Conservation (phyloP, 805 yeast species). For the Torulaspora delbrueckii region DNA sequence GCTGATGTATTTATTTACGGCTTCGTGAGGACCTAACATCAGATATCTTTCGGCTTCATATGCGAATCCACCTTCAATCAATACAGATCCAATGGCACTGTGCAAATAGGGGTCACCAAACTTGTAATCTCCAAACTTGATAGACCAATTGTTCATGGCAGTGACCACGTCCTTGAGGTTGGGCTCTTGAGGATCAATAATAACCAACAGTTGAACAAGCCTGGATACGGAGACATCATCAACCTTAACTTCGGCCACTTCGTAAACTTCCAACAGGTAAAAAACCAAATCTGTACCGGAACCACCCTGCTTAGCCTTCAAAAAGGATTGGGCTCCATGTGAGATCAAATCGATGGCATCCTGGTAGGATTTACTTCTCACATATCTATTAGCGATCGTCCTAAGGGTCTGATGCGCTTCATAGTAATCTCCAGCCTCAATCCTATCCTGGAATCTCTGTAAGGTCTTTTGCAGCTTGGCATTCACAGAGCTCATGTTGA, state of each 20-base stretch:
- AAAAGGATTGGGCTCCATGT: constrained; percentile 63
- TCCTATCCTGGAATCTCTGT: constrained; percentile 60
- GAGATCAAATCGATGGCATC: constrained; percentile 72
- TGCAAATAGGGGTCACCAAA: constrained; percentile 76
- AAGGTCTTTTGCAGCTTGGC: constrained; percentile 53
- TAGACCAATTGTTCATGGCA: constrained; percentile 64
- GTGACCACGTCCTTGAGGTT: constrained; percentile 63
- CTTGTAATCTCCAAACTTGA: constrained; percentile 42
- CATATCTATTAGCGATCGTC: constrained; percentile 82
- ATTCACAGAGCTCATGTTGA: constrained; percentile 13
- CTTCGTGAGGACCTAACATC: constrained; percentile 58
- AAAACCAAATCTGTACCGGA: constrained; percentile 73
- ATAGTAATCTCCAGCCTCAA: constrained; percentile 71
- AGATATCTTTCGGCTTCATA: constrained; percentile 72
- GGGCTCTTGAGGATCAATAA: constrained; percentile 48
- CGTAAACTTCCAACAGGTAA: constrained; percentile 69
- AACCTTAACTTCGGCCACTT: constrained; percentile 42
- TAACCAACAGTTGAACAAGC: constrained; percentile 44
- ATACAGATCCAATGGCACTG: constrained; percentile 64
- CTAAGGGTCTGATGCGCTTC: constrained; percentile 95
- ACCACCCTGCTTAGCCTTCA: constrained; percentile 68
- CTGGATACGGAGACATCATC: constrained; percentile 43
- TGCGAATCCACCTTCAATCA: constrained; percentile 47
- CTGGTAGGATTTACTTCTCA: constrained; percentile 57
- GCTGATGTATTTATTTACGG: constrained; percentile 45